Evolutionary conservation across 2,329 filamentous ascomycete genomes (phyloP).

Genomic region (Fusarium tuaranense): DNA sequence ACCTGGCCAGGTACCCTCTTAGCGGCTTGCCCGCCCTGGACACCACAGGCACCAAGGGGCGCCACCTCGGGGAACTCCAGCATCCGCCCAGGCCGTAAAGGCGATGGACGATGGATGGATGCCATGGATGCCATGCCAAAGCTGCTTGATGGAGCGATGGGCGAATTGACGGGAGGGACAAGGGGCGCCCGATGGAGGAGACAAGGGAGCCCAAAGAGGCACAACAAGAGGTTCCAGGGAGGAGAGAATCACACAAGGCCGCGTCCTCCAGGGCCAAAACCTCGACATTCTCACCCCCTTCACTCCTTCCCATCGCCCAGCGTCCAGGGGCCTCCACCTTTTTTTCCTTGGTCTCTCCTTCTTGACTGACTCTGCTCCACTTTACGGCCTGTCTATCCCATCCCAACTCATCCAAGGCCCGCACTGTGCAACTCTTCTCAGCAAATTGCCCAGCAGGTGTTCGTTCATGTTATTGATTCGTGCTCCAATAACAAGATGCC

Average conservation of each 20-base stretch:
- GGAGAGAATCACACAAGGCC: slow-evolving; percentile 3
- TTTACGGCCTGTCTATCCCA: background rate
- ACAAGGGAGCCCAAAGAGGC: slow-evolving; percentile 31
- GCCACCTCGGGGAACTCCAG: slow-evolving; percentile 36
- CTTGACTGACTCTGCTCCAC: background rate
- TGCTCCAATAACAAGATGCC: slow-evolving; percentile 26
- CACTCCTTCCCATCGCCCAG: background rate
- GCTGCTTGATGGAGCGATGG: slow-evolving; percentile 8
- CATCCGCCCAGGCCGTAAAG: slow-evolving; percentile 25
- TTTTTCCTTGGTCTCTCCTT: slow-evolving; percentile 2
- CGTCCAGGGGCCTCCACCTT: slow-evolving; percentile 12
- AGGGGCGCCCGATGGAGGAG: slow-evolving; percentile 30
- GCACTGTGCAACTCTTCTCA: slow-evolving; percentile 30
- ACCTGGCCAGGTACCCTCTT: slow-evolving; percentile 14
- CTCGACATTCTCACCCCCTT: slow-evolving; percentile 12
- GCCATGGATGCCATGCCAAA: slow-evolving; percentile 27
- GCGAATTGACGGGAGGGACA: slow-evolving; percentile 29
- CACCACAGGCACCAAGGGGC: slow-evolving; percentile 26
- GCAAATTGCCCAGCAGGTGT: slow-evolving; percentile 30
- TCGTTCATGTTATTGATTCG: slow-evolving; percentile 19
- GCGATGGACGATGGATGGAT: slow-evolving; percentile 2
- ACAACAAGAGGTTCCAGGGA: slow-evolving; percentile 4
- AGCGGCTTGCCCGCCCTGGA: slow-evolving; percentile 25
- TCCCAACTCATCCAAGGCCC: slow-evolving; percentile 4
- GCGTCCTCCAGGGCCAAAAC: slow-evolving; percentile 4